A percentile compares a stretch with the other conserved stretches of the same genome.
Conservation (phyloP, 2,329 filamentous ascomycete genomes). For the Alternaria dauci region DNA sequence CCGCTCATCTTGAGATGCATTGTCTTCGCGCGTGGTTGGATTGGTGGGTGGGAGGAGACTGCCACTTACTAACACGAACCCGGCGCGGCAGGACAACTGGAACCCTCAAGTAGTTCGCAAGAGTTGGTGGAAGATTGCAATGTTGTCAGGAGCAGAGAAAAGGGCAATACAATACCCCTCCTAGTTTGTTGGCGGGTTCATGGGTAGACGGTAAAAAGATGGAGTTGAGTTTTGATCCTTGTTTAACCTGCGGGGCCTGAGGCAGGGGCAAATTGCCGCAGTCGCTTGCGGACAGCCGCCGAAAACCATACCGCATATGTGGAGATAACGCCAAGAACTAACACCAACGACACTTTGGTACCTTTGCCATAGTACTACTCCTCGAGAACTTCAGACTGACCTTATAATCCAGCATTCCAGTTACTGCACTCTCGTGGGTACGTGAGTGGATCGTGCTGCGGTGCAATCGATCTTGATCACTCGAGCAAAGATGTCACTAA, state of each 20-base stretch:
- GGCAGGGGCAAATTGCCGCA: conserved; percentile 2
- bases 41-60: background rate
- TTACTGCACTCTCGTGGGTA: background rate
- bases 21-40: background rate
- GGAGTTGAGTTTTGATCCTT: background rate
- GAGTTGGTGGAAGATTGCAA: background rate
- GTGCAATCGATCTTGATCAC: too few species aligned
- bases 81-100: background rate
- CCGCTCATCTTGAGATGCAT: background rate
- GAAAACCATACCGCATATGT: background rate
- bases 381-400: background rate
- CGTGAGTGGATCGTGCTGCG: background rate
- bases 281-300: background rate
- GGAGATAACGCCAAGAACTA: background rate
- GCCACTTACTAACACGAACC: background rate
- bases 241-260: background rate
- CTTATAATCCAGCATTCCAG: background rate
- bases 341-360: background rate
- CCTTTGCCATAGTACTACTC: background rate
- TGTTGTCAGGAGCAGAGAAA: background rate
- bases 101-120: background rate
- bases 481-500: background rate
- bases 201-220: background rate
- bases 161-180: background rate
- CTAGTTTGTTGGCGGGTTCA: background rate